Evolutionary conservation across 202 grass and related monocot genomes (phyloP).

Genomic region (Schoenoplectus tabernaemontani): DNA sequence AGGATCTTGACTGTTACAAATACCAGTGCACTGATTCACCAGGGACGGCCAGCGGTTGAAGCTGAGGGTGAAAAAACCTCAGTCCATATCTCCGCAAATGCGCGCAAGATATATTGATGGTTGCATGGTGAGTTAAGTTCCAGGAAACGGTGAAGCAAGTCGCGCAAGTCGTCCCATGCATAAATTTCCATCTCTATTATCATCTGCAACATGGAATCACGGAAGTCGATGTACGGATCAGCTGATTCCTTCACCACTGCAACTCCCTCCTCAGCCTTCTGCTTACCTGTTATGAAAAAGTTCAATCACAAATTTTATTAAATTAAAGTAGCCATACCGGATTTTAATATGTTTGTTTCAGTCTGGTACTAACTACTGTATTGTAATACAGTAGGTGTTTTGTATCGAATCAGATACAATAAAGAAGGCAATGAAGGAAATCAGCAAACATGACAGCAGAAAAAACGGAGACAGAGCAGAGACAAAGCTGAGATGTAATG

Average conservation of each 20-base stretch:
- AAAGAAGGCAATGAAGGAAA: background rate
- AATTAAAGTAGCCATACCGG: background rate
- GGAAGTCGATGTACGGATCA: conserved; percentile 77
- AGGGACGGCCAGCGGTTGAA: background rate
- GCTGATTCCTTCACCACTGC: conserved; percentile 97
- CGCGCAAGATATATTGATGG: conserved; percentile 82
- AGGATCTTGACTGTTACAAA: conserved; percentile 45
- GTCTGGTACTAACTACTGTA: background rate
- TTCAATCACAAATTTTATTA: background rate
- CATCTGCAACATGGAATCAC: conserved; percentile 89
- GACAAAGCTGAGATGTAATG: background rate
- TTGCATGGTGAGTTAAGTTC: conserved; percentile 75
- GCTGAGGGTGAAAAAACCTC: conserved; percentile 31
- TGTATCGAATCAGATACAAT: background rate
- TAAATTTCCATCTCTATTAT: conserved; percentile 87
- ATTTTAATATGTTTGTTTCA: background rate
- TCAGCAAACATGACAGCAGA: background rate
- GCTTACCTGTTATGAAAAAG: background rate
- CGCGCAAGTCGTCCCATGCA: conserved; percentile 70
- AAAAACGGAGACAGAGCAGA: background rate
- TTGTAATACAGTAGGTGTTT: background rate
- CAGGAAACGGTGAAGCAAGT: conserved; percentile 76
- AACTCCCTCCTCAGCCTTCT: conserved; percentile 37
- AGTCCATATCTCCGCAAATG: conserved; percentile 80
- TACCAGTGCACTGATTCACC: background rate